Base-by-base conservation (phyloP, 805 yeast genomes). In the Blastobotrys muscicola region DNA sequence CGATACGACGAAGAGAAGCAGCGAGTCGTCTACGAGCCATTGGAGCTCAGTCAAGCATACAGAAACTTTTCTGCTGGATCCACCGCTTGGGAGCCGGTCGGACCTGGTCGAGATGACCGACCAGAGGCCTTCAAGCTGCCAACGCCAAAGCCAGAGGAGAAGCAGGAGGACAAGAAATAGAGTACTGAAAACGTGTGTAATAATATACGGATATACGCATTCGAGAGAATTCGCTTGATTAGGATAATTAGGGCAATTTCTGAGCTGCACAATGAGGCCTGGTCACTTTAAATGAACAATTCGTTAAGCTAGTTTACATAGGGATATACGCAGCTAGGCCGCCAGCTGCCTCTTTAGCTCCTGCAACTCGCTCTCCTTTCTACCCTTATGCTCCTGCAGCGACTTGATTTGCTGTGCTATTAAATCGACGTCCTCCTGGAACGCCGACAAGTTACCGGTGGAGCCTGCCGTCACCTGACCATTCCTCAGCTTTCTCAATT, bases 21-120 rank as follows among this genome's bases (percentile, higher is more conserved):
- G 72, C 76, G 95, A 62, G 79, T 85, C 45, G 85, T 85, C 13
- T 85, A 85, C 64, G 94, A 84, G 66, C 95, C 95, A 35, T 72
- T 85, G 59, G 95, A 85, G 69, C 72, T 85, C 62, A 83, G 94
- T 29, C 95, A 85, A 68, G 95, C 94, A 10, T 85, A 85, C 78
- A 78, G 95, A 72, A 82, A 84, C 71, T 85, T 85, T 69, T 70
- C 83, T 23, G 94, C 84, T 38, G 95, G 94, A 38, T 79, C 90
- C 8, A 78, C 90, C 29, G 86, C 82, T 39, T 85, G 94, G 92
- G 94, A 85, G 64, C 94, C 82, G 53, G 90, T 85, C 53, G 95
- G 95, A 45, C 82, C 80, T 13, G 95, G 95, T 57, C 71, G 75
- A 49, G 94, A 85, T 62, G 76, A 72, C 52, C 78, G 90, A 16